Evolutionary conservation across 306 rosid genomes (phyloP).

Genomic region (Macrotyloma uniflorum): DNA sequence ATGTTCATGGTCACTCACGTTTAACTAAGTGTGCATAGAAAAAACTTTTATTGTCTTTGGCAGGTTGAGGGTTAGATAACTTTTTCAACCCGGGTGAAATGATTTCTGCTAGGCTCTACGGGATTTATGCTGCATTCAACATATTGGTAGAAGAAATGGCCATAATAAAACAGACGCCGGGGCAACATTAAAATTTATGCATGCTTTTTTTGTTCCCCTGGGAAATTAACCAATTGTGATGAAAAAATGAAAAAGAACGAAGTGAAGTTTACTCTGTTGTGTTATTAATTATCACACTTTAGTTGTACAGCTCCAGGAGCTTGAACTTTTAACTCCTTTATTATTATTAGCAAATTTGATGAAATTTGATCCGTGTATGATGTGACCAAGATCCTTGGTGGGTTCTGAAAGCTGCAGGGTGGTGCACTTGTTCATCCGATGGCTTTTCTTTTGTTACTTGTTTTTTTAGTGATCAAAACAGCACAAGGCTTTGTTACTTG

Average conservation of each 20-base stretch:
- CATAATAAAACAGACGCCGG: slow-evolving; percentile 35
- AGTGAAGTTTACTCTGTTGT: neutral
- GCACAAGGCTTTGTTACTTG: no score
- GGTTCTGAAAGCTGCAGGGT: neutral
- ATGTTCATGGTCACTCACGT: slow-evolving; percentile 17
- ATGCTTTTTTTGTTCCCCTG: neutral
- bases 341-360: neutral
- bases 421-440: neutral
- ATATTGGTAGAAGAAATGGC: slow-evolving; percentile 14
- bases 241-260: neutral
- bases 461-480: no score
- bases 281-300: neutral
- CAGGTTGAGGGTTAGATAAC: slow-evolving; percentile 47
- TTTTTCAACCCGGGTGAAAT: slow-evolving; percentile 14
- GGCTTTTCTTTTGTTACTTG: neutral
- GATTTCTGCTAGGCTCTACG: neutral
- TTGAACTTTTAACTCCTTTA: neutral
- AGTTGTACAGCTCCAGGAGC: neutral
- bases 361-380: neutral
- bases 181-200: slow-evolving; percentile 22
- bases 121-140: slow-evolving; percentile 26
- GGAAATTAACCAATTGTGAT: neutral
- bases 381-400: neutral
- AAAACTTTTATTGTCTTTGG: slow-evolving; percentile 12
- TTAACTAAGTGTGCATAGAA: slow-evolving; percentile 7